A percentile compares a stretch with the other conserved stretches of the same genome.
These are phyloP conservation scores for Stachybotrys elegans DNA, from an alignment of 2,329 filamentous ascomycete genomes.

Conservation along the genomic window DNA sequence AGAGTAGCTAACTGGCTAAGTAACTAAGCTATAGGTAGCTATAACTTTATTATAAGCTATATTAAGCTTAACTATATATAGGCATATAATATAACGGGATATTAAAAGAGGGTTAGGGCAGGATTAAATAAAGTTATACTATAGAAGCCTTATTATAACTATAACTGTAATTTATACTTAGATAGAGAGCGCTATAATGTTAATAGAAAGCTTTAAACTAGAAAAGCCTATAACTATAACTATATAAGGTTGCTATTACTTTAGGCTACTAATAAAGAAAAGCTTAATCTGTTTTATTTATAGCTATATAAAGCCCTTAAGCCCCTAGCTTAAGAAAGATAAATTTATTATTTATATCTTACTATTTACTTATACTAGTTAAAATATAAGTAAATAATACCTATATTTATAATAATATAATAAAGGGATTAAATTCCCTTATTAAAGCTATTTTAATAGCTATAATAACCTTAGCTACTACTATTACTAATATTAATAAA, in stretches of 20 bases:
- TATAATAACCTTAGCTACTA: neutral
- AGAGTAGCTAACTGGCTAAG: neutral
- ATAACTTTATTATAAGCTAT: neutral
- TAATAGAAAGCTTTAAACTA: neutral
- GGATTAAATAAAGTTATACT: too few relatives aligned
- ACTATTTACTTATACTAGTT: neutral
- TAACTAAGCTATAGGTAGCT: neutral
- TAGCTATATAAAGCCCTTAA: neutral
- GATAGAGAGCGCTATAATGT: neutral
- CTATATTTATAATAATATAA: neutral
- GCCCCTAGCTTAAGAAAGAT: neutral
- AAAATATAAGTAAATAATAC: neutral
- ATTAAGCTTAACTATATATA: too few relatives aligned
- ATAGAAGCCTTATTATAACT: neutral
- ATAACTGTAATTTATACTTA: neutral
- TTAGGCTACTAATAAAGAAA: neutral
- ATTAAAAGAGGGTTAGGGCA: too few relatives aligned
- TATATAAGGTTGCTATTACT: constrained; percentile 1
- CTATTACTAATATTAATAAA: neutral
- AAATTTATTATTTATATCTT: neutral
- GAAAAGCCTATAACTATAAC: neutral
- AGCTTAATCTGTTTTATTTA: neutral
- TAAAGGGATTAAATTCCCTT: too few relatives aligned
- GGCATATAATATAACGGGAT: too few relatives aligned
- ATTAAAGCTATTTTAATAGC: neutral